Percentiles rank a stretch among this genome's conserved stretches.
Evolutionary conservation across 179 eudicot species (phyloP).

Genomic region (Heliamphora pulchella): DNA sequence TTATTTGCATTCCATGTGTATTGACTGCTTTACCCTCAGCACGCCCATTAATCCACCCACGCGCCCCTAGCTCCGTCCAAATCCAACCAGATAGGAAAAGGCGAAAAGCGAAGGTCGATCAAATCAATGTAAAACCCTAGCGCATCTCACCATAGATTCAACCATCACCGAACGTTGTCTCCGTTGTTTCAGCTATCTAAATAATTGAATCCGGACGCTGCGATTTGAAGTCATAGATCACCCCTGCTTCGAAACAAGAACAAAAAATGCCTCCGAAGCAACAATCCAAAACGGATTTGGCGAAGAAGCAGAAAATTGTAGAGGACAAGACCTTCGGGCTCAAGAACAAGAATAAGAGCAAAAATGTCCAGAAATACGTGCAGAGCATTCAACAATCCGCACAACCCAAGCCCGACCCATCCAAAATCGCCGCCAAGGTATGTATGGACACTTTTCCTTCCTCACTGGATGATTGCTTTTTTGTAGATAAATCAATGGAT

Average conservation of each 20-base stretch:
- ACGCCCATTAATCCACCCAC: not conserved
- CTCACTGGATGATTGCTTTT: not conserved
- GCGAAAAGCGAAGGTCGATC: not conserved
- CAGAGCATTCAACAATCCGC: constrained; percentile 62
- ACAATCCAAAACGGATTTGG: constrained; percentile 69
- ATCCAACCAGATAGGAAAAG: not conserved
- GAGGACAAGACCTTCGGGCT: constrained; percentile 98
- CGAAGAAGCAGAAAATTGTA: constrained; percentile 85
- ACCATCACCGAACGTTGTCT: not conserved
- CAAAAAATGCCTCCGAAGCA: constrained; percentile 81
- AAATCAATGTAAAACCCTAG: constrained; percentile 10
- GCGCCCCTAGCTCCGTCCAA: not conserved
- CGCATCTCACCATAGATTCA: not conserved
- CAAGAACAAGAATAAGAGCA: constrained; percentile 91
- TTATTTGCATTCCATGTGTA: too few species aligned
- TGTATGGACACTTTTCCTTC: too few species aligned
- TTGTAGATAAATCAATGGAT: not conserved
- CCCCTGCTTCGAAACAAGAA: constrained; percentile 8
- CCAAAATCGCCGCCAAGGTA: constrained; percentile 78
- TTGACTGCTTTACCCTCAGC: not conserved
- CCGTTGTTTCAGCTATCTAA: not conserved
- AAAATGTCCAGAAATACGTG: constrained; percentile 94
- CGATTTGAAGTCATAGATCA: not conserved
- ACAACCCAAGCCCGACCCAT: constrained; percentile 63
- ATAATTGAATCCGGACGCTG: not conserved